A percentile compares a stretch with the other conserved stretches of the same genome.
Conservation (phyloP, 2,329 filamentous ascomycete genomes). For the Fusarium sp. region DNA sequence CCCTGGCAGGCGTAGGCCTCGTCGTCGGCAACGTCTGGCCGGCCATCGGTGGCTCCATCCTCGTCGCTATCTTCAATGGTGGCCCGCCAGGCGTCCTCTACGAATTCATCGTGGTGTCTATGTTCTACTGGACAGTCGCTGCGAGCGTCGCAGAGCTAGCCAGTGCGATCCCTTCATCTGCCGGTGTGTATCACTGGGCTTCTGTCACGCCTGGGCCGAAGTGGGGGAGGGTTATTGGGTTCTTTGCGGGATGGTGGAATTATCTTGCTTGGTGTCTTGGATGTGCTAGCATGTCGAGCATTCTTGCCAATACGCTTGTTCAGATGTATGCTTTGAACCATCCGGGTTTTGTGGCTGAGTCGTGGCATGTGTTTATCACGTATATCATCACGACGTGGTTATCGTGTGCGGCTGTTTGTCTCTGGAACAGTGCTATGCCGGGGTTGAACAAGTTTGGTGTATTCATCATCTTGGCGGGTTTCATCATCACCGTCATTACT, state of each 20-base stretch:
- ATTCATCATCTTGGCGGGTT: constrained; percentile 60
- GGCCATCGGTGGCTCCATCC: constrained; percentile 56
- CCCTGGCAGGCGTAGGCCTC: constrained; percentile 54
- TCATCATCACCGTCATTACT: constrained; percentile 65
- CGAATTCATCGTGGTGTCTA: constrained; percentile 62
- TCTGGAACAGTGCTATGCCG: constrained; percentile 64
- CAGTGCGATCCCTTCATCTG: constrained; percentile 69
- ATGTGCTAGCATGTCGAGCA: constrained; percentile 53
- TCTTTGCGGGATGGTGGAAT: constrained; percentile 60
- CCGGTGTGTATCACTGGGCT: constrained; percentile 71
- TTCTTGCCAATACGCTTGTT: constrained; percentile 54
- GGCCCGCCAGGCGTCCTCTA: constrained; percentile 71
- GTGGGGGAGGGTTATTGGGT: constrained; percentile 62
- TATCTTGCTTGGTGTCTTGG: constrained; percentile 56
- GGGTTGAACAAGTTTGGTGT: constrained; percentile 64
- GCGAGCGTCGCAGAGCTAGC: constrained; percentile 70
- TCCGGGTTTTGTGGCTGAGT: constrained; percentile 47
- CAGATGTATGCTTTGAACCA: constrained; percentile 58
- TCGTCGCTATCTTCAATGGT: constrained; percentile 67
- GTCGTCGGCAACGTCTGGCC: constrained; percentile 57
- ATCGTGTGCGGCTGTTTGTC: constrained; percentile 56
- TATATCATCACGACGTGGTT: constrained; percentile 55
- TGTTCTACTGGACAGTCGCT: constrained; percentile 68
- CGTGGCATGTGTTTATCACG: constrained; percentile 57
- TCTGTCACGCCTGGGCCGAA: constrained; percentile 63